These are phyloP conservation scores for Theobroma grandiflorum DNA, from an alignment of 441 rosid genomes.

Conservation along the genomic window DNA sequence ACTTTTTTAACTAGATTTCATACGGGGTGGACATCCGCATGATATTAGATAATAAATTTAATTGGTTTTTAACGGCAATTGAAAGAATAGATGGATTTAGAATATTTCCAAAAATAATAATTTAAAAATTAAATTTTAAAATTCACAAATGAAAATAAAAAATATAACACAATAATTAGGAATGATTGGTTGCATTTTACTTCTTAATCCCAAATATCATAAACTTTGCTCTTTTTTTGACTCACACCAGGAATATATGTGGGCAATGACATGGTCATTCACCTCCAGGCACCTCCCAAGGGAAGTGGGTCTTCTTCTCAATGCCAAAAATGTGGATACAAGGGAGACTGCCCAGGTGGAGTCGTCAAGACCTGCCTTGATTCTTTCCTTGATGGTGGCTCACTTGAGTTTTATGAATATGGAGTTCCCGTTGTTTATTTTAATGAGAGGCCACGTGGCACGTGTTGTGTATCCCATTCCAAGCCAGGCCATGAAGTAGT, in stretches of 20 bases:
- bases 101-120: too few species aligned
- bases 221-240: not conserved
- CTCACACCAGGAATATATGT: slow-evolving; percentile 14
- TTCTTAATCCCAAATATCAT: too few species aligned
- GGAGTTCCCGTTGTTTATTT: not conserved
- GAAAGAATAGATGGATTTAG: too few species aligned
- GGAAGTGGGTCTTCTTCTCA: too few species aligned
- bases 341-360: not conserved
- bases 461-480: not conserved
- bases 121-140: too few species aligned
- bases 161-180: too few species aligned
- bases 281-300: not conserved
- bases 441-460: fast-evolving
- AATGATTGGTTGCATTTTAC: too few species aligned
- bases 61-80: too few species aligned
- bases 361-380: not conserved
- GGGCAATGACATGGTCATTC: not conserved
- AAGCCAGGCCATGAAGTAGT: not conserved
- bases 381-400: not conserved
- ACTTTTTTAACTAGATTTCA: too few species aligned
- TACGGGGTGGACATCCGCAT: too few species aligned
- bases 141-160: too few species aligned
- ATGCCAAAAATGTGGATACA: not conserved
- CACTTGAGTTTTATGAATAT: not conserved
- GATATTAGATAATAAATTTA: too few species aligned